Percentiles rank a stretch among this genome's conserved stretches.
These are phyloP conservation scores for Ustilago curta DNA, from an alignment of 1,284 basidiomycete genomes.

Conservation along the genomic window DNA sequence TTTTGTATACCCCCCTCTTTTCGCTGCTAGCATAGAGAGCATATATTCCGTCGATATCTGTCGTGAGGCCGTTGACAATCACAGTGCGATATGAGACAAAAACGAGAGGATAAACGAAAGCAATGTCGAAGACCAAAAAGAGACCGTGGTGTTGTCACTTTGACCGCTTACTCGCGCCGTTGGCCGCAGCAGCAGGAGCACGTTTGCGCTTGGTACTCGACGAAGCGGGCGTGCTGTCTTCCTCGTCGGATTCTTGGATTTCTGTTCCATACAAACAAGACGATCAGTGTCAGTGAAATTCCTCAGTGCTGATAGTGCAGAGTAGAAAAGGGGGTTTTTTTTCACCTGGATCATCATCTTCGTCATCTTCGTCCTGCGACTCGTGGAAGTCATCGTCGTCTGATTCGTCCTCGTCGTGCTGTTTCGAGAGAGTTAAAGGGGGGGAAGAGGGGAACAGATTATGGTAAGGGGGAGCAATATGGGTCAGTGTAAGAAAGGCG, in stretches of 20 bases:
- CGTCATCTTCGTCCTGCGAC: slow-evolving; percentile 40
- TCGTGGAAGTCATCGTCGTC: slow-evolving; percentile 41
- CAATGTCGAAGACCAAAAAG: too few species aligned
- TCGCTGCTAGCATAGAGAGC: too few species aligned
- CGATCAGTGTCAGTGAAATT: too few species aligned
- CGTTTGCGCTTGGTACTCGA: slow-evolving; percentile 27
- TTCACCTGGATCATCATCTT: slow-evolving; percentile 43
- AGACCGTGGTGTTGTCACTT: not conserved
- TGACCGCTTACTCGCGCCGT: slow-evolving; percentile 11
- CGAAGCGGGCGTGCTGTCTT: slow-evolving; percentile 34
- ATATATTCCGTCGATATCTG: not conserved
- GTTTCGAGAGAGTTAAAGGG: not conserved
- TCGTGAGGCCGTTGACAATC: not conserved
- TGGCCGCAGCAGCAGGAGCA: not conserved
- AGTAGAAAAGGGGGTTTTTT: too few species aligned
- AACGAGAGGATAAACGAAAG: not conserved
- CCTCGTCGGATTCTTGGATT: slow-evolving; percentile 42
- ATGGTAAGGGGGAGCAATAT: too few species aligned
- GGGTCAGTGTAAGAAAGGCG: too few species aligned
- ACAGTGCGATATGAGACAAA: not conserved
- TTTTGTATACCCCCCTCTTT: too few species aligned
- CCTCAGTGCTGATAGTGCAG: too few species aligned
- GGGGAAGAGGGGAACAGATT: not conserved
- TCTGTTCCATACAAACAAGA: slow-evolving; percentile 6
- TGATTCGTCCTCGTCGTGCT: slow-evolving; percentile 34